Percentiles rank a stretch among this genome's conserved stretches.
phyloP scores from a whole-genome alignment of 305 asterid species.

The Galium porrigens region DNA sequence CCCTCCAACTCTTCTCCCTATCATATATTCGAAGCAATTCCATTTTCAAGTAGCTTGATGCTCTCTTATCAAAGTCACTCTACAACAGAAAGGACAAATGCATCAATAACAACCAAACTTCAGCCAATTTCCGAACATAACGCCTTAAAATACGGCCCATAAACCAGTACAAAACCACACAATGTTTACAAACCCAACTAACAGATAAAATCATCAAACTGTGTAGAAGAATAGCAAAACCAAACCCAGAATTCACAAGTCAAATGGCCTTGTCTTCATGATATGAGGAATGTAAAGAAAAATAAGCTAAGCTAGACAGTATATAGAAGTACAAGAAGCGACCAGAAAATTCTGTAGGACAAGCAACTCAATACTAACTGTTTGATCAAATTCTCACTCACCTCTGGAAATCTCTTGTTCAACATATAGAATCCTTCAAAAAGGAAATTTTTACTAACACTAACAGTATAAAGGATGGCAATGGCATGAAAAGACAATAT shows the following conservation, averaged over 20 bases:
- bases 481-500: neutral
- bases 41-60: constrained; percentile 42
- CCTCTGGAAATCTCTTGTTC: neutral
- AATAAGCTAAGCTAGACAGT: neutral
- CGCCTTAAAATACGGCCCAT: neutral
- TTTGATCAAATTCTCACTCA: constrained; percentile 4
- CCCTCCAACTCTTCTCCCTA: constrained; percentile 69
- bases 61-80: constrained; percentile 51
- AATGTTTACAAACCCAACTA: neutral
- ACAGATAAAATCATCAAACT: neutral
- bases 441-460: neutral
- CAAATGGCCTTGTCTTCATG: neutral
- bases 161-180: neutral
- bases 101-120: constrained; percentile 14
- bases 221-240: neutral
- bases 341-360: too few relatives aligned
- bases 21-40: constrained; percentile 58
- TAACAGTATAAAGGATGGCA: neutral
- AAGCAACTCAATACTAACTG: neutral
- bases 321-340: neutral
- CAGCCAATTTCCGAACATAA: neutral
- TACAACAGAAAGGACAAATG: constrained; percentile 25
- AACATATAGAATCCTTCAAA: neutral
- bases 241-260: neutral
- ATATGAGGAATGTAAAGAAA: neutral